Conservation (phyloP, 2,329 filamentous ascomycete species). For the Penicillium concentricum region DNA sequence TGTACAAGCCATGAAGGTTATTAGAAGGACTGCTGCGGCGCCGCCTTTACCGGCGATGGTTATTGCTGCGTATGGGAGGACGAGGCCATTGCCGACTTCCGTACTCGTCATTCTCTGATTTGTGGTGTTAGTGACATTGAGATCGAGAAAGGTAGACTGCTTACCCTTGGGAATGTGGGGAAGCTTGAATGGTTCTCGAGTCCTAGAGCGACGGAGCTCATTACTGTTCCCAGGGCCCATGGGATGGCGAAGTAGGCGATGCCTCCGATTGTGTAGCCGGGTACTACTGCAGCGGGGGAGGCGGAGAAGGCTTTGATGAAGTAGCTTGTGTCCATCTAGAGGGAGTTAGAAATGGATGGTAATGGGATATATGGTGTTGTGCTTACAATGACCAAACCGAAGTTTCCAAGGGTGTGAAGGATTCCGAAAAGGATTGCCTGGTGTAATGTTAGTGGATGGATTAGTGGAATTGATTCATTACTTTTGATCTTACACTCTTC, state of each 20-base stretch:
- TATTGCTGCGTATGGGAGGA: slow-evolving; percentile 41
- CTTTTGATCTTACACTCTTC: slow-evolving; percentile 44
- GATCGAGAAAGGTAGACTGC: background rate
- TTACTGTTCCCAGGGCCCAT: slow-evolving; percentile 54
- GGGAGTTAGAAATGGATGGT: background rate
- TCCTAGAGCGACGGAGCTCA: slow-evolving; percentile 50
- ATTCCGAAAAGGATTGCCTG: slow-evolving; percentile 53
- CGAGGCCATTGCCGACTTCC: slow-evolving; percentile 39
- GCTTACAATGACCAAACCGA: slow-evolving; percentile 52
- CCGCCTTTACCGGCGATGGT: slow-evolving; percentile 42
- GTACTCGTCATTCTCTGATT: slow-evolving; percentile 37
- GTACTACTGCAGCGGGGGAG: slow-evolving; percentile 49
- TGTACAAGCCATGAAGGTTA: slow-evolving; percentile 45
- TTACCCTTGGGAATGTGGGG: slow-evolving; percentile 53
- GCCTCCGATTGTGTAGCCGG: slow-evolving; percentile 53
- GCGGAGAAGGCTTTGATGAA: slow-evolving; percentile 56
- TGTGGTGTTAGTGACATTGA: background rate
- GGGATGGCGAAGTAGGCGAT: slow-evolving; percentile 57
- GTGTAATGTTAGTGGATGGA: rapidly evolving
- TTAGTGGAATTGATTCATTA: rapidly evolving
- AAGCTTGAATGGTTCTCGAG: slow-evolving; percentile 51
- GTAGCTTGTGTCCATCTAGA: slow-evolving; percentile 53
- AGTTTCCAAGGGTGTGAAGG: slow-evolving; percentile 51
- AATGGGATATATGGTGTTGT: background rate
- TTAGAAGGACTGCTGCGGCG: slow-evolving; percentile 37